Evolutionary conservation across 2,329 filamentous ascomycete genomes (phyloP), one percentile per base, ranked within the genome.

Genomic region (Emergomyces orientalis): DNA sequence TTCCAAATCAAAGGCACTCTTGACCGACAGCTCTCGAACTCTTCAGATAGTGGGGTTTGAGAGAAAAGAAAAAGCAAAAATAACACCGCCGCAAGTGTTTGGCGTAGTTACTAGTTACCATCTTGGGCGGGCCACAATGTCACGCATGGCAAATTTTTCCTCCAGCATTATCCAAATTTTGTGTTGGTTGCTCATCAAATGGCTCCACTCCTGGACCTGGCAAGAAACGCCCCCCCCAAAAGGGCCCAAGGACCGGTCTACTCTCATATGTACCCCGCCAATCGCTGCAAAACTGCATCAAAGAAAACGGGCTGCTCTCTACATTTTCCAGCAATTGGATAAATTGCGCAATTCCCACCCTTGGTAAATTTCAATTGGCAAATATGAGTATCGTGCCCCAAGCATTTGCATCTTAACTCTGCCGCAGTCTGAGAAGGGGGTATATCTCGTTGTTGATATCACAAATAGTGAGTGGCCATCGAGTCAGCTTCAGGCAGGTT

Each of bases 71-170:
- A 45, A 45, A 45, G 19, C 17, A 45, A 45, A 45, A 7, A 45
- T n/a, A 45, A n/a, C n/a, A 45, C 7, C 17, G 2, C 41, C 17
- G 41, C 19, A 19, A 17, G 3, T 43, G 39, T n/a, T 45, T 54
- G 14, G 14, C 17, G 25, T 17, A 19, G 25, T 3, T n/a, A n/a
- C 25, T 25, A 14, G 0, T 17, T 30, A 1, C 2, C 19, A 14
- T 19, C 19, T 55, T 2, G 11, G n/a, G 13, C 17, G 1, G 27
- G 19, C 52, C 5, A n/a, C 30, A 32, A 57, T 34, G 54, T 41
- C 54, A 57, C 41, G 54, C 34, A 57, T 57, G 54, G 54, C 54
- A 41, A 57, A 57, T 57, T 57, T 41, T 57, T 41, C 30, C 9
- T 39, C 54, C 32, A 37, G 54, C 25, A 17, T 14, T 4, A 22